Conservation (phyloP, 192 early-diverging fungal genomes). For the Coemansia guatemalensis region DNA sequence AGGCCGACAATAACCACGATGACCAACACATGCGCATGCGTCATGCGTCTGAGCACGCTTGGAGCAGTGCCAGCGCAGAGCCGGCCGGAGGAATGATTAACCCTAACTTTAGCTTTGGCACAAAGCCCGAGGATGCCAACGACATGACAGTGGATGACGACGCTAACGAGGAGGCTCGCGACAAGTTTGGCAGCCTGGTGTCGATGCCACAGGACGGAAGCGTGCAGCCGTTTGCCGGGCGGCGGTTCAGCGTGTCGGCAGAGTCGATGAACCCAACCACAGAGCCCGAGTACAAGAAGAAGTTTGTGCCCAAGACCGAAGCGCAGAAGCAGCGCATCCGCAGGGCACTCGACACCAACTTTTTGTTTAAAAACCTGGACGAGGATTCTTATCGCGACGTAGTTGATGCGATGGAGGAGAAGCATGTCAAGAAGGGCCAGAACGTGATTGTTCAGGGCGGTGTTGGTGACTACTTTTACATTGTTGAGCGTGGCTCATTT, state of each 20-base stretch:
- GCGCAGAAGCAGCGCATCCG: conserved; percentile 85
- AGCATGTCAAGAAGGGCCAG: conserved; percentile 65
- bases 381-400: conserved; percentile 95
- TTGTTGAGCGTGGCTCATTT: conserved; percentile 91
- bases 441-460: conserved; percentile 91
- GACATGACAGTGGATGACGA: conserved; percentile 64
- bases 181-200: conserved; percentile 58
- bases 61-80: conserved; percentile 32
- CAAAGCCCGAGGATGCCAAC: conserved; percentile 47
- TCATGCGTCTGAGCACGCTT: conserved; percentile 51
- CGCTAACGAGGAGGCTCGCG: conserved; percentile 61
- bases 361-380: conserved; percentile 91
- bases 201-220: conserved; percentile 55
- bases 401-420: conserved; percentile 95
- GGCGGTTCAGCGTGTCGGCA: conserved; percentile 92
- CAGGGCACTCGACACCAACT: conserved; percentile 80
- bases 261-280: conserved; percentile 93
- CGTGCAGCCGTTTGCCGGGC: conserved; percentile 76
- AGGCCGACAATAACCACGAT: conserved; percentile 38
- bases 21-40: conserved; percentile 48
- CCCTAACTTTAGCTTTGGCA: conserved; percentile 56
- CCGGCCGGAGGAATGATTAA: conserved; percentile 37
- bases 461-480: conserved; percentile 97
- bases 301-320: conserved; percentile 83
- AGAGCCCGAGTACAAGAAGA: conserved; percentile 77